phyloP scores from a whole-genome alignment of 345 rosid genomes.

The Psidium friedrichsthalianum region DNA sequence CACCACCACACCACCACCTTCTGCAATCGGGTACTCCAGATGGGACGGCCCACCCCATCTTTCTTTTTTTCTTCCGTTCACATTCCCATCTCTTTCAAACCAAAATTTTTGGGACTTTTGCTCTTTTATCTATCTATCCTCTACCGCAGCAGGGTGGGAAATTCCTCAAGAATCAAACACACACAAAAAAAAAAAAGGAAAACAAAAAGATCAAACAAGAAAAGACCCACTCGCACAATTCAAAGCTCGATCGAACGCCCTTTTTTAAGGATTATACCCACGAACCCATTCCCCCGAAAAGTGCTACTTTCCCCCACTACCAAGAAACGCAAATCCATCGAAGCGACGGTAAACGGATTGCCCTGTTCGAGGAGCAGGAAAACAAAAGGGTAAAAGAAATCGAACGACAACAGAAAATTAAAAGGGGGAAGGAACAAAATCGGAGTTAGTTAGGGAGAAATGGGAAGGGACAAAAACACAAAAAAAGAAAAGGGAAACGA shows the following conservation, averaged over 20 bases:
- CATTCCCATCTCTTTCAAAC: conserved; percentile 58
- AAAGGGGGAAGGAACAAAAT: neutral
- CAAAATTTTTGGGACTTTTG: neutral
- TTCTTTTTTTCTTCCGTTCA: conserved; percentile 83
- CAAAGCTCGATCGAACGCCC: conserved; percentile 1
- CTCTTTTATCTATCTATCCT: neutral
- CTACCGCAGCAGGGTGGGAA: neutral
- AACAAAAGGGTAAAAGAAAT: neutral
- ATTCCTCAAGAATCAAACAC: neutral
- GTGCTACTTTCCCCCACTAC: conserved; percentile 2
- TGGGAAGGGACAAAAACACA: neutral
- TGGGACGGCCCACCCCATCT: conserved; percentile 54
- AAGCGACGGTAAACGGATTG: neutral
- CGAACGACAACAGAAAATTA: neutral
- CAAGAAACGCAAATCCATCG: neutral
- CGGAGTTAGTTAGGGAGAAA: neutral
- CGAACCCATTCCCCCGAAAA: neutral
- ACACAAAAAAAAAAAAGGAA: neutral
- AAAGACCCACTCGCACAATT: conserved; percentile 9
- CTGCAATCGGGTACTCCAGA: conserved; percentile 49
- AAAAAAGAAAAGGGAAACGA: neutral
- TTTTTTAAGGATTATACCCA: neutral
- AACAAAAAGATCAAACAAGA: neutral
- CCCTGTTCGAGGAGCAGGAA: neutral
- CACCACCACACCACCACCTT: conserved; percentile 14